These are phyloP conservation scores for Clavariopsis aquatica DNA, from an alignment of 495 filamentous ascomycete genomes.

Conservation along the genomic window DNA sequence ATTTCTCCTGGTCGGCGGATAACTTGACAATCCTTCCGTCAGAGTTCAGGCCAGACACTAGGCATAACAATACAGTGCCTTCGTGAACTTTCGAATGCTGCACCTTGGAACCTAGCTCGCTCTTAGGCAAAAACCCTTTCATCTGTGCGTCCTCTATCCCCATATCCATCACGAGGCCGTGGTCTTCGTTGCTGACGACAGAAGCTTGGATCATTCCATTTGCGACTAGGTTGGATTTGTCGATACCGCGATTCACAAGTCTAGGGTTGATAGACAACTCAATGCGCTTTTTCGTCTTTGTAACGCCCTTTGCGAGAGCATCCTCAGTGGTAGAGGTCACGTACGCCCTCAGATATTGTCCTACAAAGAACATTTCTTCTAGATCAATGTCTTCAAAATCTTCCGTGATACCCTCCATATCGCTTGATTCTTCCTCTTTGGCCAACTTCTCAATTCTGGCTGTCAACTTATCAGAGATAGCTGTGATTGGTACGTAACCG, in stretches of 20 bases:
- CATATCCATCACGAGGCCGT: conserved; percentile 91
- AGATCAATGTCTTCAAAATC: conserved; percentile 65
- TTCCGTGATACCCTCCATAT: conserved; percentile 56
- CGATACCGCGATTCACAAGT: conserved; percentile 71
- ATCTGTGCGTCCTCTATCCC: conserved; percentile 66
- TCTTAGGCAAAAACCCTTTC: conserved; percentile 85
- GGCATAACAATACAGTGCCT: conserved; percentile 80
- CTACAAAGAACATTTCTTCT: conserved; percentile 70
- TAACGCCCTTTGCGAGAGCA: conserved; percentile 45
- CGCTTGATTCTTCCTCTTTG: conserved; percentile 56
- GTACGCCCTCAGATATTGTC: conserved; percentile 86
- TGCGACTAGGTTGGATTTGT: conserved; percentile 65
- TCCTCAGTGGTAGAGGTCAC: conserved; percentile 72
- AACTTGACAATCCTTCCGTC: conserved; percentile 85
- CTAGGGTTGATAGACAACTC: conserved; percentile 79
- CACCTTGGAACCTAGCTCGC: conserved; percentile 66
- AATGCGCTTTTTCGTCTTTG: conserved; percentile 75
- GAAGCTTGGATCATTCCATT: conserved; percentile 82
- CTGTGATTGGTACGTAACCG: conserved; percentile 87
- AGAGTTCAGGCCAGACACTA: conserved; percentile 71
- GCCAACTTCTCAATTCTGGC: conserved; percentile 65
- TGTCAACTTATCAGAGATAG: conserved; percentile 74
- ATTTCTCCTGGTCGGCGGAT: conserved; percentile 67
- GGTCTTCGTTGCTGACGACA: conserved; percentile 87
- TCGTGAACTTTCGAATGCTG: conserved; percentile 67